Evolutionary conservation across 2,329 filamentous ascomycete genomes (phyloP), one percentile per base, ranked within the genome.

Genomic region (Aureobasidium pullulans): DNA sequence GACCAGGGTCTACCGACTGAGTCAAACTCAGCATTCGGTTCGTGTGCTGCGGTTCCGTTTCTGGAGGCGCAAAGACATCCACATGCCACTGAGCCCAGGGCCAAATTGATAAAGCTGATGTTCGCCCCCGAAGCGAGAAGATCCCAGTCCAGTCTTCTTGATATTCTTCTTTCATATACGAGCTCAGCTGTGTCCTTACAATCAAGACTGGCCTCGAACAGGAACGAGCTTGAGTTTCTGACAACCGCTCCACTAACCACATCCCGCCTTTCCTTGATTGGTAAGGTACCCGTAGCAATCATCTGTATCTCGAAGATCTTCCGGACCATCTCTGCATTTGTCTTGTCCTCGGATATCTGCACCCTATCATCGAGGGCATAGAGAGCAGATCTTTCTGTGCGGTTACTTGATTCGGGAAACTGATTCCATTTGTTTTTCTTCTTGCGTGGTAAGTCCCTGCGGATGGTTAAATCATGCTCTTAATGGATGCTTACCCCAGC

Each of bases 11-110:
- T 19, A 57, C 43, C 19, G 34, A 57, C 39, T 48, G 54, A 57
- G 54, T 47, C 54, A 47, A 57, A 57, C 39, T 48, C 54, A 39
- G 54, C 34, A 46, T 37, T 43, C 46, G 52, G 52, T 56, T 56
- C 52, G 43, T 40, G 42, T 57, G 39, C 54, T 57, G 54, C 54
- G 54, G 43, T 43, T 57, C 54, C 54, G 54, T 57, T 57, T 57
- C 13, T 28, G 23, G 54, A 57, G 54, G 54, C 54, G 54, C 43
- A 48, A 46, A 48, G 32, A 48, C 54, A 39, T 19, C 31, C 54
- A 31, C 54, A 57, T 47, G 54, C 36, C 43, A 48, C 11, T 56
- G 52, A 56, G 39, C 28, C 49, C 28, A 31, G 28, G 15, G 29
- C 19, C 23, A 36, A 57, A 34, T 8, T 39, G 54, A 57, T 57